A percentile compares a stretch with the other conserved stretches of the same genome.
phyloP scores from a whole-genome alignment of 805 yeast species.

The Hermanozyma aechmeae region DNA sequence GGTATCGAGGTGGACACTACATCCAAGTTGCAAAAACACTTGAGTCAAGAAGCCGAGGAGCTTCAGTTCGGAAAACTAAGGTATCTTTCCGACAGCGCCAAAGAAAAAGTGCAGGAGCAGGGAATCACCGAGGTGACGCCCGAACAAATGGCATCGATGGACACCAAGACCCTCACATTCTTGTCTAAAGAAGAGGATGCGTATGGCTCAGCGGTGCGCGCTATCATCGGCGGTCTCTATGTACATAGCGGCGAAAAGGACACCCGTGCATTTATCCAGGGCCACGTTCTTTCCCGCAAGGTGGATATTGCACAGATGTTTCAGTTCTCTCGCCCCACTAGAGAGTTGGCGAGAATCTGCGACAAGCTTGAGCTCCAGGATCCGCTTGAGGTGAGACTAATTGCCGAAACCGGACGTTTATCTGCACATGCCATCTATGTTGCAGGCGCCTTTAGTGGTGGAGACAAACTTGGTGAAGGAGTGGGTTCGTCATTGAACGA shows the following conservation, averaged over 20 bases:
- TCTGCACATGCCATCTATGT: constrained; percentile 78
- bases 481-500: constrained; percentile 85
- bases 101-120: constrained; percentile 26
- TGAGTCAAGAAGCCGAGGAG: constrained; percentile 60
- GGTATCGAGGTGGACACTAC: constrained; percentile 76
- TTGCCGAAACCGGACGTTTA: constrained; percentile 90
- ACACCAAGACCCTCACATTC: constrained; percentile 11
- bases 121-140: constrained; percentile 40
- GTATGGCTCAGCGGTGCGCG: constrained; percentile 65
- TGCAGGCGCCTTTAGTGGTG: constrained; percentile 86
- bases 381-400: constrained; percentile 66
- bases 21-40: constrained; percentile 53
- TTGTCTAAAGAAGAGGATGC: constrained; percentile 34
- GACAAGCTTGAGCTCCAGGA: constrained; percentile 62
- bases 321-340: constrained; percentile 75
- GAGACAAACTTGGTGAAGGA: constrained; percentile 82
- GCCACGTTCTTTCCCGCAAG: constrained; percentile 76
- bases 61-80: constrained; percentile 65
- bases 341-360: constrained; percentile 72
- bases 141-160: constrained; percentile 11
- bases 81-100: constrained; percentile 26
- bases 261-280: constrained; percentile 59
- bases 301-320: constrained; percentile 67
- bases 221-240: constrained; percentile 76
- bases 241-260: constrained; percentile 59